phyloP scores from a whole-genome alignment of 2,329 filamentous ascomycete genomes.

The Pseudocercospora fijiensis region DNA sequence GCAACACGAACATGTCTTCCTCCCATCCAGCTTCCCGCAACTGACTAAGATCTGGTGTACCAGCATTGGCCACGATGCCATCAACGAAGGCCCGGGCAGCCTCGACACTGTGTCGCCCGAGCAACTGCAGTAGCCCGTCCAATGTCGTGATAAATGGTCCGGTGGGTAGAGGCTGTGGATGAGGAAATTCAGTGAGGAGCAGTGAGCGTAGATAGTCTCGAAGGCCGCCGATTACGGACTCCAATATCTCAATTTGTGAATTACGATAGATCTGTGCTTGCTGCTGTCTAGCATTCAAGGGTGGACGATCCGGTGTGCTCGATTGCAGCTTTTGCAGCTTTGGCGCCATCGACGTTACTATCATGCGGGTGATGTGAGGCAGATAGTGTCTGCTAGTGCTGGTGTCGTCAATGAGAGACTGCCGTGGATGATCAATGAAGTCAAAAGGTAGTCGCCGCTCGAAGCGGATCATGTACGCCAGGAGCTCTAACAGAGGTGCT shows the following conservation, averaged over 20 bases:
- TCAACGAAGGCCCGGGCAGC: slow-evolving; percentile 31
- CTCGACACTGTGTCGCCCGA: slow-evolving; percentile 41
- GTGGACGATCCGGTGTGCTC: slow-evolving; percentile 25
- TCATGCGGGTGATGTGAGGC: slow-evolving; percentile 38
- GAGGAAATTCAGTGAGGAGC: slow-evolving; percentile 17
- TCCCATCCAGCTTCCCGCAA: slow-evolving; percentile 39
- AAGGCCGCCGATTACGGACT: slow-evolving; percentile 32
- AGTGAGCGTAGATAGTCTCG: slow-evolving; percentile 32
- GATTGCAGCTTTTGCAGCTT: slow-evolving; percentile 37
- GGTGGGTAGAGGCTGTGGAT: slow-evolving; percentile 3
- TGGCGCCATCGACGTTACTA: slow-evolving; percentile 37
- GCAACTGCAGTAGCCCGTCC: slow-evolving; percentile 32
- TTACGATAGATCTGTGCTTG: slow-evolving; percentile 47
- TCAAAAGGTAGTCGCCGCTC: slow-evolving; percentile 36
- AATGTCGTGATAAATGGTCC: slow-evolving; percentile 33
- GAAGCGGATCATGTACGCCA: slow-evolving; percentile 38
- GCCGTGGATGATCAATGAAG: slow-evolving; percentile 30
- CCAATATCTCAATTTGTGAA: slow-evolving; percentile 40
- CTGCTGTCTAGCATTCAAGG: slow-evolving; percentile 42
- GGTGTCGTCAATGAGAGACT: slow-evolving; percentile 28
- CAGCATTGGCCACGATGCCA: slow-evolving; percentile 36
- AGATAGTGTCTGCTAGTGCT: slow-evolving; percentile 34
- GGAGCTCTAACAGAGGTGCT: slow-evolving; percentile 38
- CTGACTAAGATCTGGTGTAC: slow-evolving; percentile 34
- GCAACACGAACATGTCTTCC: slow-evolving; percentile 39